These are phyloP conservation scores for Suillus hirtellus DNA, from an alignment of 768 basidiomycete species.

Conservation along the genomic window DNA sequence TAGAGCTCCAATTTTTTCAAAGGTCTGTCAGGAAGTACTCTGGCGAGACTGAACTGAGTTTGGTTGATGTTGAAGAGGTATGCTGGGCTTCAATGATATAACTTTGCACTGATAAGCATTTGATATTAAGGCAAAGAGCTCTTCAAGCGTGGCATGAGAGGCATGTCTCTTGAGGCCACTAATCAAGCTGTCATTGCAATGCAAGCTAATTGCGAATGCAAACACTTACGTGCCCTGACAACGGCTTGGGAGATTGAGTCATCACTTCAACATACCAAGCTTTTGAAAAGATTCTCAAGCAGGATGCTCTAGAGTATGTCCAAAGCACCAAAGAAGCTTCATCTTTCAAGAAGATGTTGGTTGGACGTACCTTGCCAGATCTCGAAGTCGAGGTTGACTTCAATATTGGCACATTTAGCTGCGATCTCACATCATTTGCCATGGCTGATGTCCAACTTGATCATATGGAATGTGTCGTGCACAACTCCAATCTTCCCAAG, in stretches of 20 bases:
- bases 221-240: not conserved
- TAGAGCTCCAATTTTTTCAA: too few relatives aligned
- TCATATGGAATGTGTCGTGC: too few relatives aligned
- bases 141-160: not conserved
- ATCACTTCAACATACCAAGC: not conserved
- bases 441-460: too few relatives aligned
- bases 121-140: not conserved
- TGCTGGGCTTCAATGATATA: too few relatives aligned
- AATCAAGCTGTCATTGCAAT: not conserved
- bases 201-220: not conserved
- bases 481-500: too few relatives aligned
- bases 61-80: too few relatives aligned
- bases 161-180: not conserved
- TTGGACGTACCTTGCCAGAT: not conserved
- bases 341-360: not conserved
- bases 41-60: too few relatives aligned
- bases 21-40: too few relatives aligned
- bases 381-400: not conserved
- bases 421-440: too few relatives aligned
- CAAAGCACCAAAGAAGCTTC: not conserved
- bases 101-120: too few relatives aligned
- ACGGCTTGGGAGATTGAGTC: not conserved
- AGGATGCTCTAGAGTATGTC: not conserved
- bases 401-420: not conserved
- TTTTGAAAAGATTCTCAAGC: not conserved